Evolutionary conservation across 345 rosid genomes (phyloP).

Genomic region (Eucalyptus paniculata): DNA sequence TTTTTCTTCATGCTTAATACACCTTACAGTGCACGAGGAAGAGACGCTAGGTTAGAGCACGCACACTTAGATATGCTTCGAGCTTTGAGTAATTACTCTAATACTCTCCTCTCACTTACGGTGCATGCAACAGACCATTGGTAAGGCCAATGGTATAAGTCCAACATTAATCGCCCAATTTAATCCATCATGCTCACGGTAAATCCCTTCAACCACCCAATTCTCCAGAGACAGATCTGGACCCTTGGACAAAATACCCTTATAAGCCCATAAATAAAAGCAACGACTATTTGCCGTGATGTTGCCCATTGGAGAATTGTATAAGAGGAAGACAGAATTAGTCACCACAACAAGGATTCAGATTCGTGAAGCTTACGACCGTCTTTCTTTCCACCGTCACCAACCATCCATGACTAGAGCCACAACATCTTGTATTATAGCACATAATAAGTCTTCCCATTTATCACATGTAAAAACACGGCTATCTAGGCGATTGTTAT

Average conservation of each 20-base stretch:
- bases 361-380: neutral
- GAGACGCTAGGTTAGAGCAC: neutral
- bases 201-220: neutral
- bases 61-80: neutral
- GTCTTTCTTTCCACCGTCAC: neutral
- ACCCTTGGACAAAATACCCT: neutral
- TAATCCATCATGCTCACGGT: neutral
- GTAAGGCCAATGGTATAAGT: neutral
- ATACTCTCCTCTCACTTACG: neutral
- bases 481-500: neutral
- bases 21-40: neutral
- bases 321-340: neutral
- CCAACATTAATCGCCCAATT: neutral
- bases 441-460: neutral
- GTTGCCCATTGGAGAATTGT: neutral
- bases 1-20: neutral
- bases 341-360: neutral
- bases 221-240: neutral
- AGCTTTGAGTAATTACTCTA: neutral
- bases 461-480: neutral
- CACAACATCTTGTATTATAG: neutral
- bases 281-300: neutral
- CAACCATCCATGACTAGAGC: neutral
- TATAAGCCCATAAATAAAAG: neutral
- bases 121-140: neutral